Conservation (phyloP, 768 basidiomycete genomes). For the Dendrothele bispora region DNA sequence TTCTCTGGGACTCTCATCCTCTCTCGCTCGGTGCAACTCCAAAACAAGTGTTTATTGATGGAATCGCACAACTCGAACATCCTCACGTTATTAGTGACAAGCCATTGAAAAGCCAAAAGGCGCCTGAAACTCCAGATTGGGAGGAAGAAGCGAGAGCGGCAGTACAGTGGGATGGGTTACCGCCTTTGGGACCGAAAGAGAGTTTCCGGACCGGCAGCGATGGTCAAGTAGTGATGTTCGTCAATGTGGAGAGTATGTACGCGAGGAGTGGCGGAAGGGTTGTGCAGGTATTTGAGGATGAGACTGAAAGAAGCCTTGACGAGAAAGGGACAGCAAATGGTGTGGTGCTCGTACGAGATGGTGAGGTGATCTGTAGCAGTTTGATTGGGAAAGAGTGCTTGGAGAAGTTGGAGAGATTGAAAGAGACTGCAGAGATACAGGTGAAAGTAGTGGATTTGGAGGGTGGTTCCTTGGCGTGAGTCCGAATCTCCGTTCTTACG, state of each 20-base stretch:
- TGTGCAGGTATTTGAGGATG: conserved; percentile 27
- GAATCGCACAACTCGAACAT: conserved; percentile 63
- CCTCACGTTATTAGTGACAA: conserved; percentile 47
- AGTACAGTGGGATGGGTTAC: conserved; percentile 62
- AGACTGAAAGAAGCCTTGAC: conserved; percentile 17
- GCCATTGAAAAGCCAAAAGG: conserved; percentile 49
- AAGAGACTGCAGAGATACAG: conserved; percentile 10
- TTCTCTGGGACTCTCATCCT: conserved; percentile 79
- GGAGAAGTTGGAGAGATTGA: background rate
- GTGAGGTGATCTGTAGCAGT: conserved; percentile 50
- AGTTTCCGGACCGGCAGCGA: conserved; percentile 16
- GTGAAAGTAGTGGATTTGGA: conserved; percentile 53
- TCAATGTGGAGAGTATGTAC: conserved; percentile 58
- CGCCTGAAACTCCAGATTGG: conserved; percentile 59
- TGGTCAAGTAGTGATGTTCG: conserved; percentile 54
- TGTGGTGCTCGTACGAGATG: conserved; percentile 53
- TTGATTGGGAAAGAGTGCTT: background rate
- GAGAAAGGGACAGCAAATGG: conserved; percentile 17
- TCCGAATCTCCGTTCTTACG: conserved; percentile 31
- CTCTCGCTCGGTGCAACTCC: conserved; percentile 77
- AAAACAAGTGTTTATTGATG: conserved; percentile 82
- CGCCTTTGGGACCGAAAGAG: conserved; percentile 52
- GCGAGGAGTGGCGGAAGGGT: conserved; percentile 31
- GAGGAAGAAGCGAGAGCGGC: conserved; percentile 54
- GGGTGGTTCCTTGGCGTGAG: conserved; percentile 65